These are phyloP conservation scores for Paramyrothecium roridum DNA, from an alignment of 2,329 filamentous ascomycete species.

Conservation along the genomic window DNA sequence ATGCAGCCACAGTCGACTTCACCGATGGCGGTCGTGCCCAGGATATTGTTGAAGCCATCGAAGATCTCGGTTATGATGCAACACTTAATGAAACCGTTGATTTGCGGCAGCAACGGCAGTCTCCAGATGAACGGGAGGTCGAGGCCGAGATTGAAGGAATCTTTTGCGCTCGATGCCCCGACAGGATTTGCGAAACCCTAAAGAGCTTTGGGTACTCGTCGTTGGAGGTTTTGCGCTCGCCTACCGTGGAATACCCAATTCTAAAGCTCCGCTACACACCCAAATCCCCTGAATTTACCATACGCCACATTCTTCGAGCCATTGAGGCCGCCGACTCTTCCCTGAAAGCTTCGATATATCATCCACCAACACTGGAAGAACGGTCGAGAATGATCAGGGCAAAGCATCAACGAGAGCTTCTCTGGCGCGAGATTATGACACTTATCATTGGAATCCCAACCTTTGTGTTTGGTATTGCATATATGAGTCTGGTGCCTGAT, in stretches of 20 bases:
- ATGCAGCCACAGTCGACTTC: slow-evolving; percentile 63
- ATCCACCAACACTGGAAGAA: slow-evolving; percentile 81
- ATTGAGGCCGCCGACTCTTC: slow-evolving; percentile 64
- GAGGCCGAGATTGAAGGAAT: slow-evolving; percentile 68
- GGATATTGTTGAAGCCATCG: slow-evolving; percentile 44
- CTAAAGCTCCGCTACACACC: slow-evolving; percentile 71
- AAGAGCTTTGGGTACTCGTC: slow-evolving; percentile 44
- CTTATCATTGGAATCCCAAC: slow-evolving; percentile 72
- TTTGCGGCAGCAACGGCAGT: slow-evolving; percentile 37
- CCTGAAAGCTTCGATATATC: slow-evolving; percentile 69
- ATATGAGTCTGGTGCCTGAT: slow-evolving; percentile 74
- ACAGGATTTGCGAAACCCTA: slow-evolving; percentile 52
- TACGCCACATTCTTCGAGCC: slow-evolving; percentile 68
- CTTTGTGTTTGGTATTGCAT: slow-evolving; percentile 84
- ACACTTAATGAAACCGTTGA: slow-evolving; percentile 48
- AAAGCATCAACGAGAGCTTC: slow-evolving; percentile 64
- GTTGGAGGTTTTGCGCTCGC: slow-evolving; percentile 50
- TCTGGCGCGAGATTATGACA: slow-evolving; percentile 69
- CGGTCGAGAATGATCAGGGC: slow-evolving; percentile 70
- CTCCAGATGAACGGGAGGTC: slow-evolving; percentile 48
- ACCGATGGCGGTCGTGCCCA: slow-evolving; percentile 25
- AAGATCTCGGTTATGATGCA: slow-evolving; percentile 65
- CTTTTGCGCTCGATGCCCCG: slow-evolving; percentile 71
- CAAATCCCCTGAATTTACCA: slow-evolving; percentile 64
- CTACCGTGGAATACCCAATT: slow-evolving; percentile 61